A percentile compares a stretch with the other conserved stretches of the same genome.
These are phyloP conservation scores for Trichoderma lentiforme DNA, from an alignment of 2,329 filamentous ascomycete genomes.

Conservation along the genomic window DNA sequence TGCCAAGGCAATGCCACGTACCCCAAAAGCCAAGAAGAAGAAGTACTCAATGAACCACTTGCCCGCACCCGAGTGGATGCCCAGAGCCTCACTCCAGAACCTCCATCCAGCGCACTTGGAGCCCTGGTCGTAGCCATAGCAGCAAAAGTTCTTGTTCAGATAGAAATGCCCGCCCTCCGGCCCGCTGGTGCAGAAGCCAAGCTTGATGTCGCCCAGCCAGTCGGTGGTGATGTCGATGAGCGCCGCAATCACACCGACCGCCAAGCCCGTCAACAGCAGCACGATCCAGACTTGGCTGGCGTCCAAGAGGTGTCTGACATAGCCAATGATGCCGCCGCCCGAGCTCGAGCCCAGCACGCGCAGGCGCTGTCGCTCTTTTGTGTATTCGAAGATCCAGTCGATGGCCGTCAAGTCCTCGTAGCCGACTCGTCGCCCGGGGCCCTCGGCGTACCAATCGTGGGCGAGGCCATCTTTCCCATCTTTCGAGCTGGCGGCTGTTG, in stretches of 20 bases:
- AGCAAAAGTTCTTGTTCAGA: constrained; percentile 87
- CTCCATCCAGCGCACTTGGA: constrained; percentile 84
- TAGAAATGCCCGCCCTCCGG: constrained; percentile 84
- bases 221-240: constrained; percentile 86
- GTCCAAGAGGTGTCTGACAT: constrained; percentile 71
- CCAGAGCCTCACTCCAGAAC: constrained; percentile 74
- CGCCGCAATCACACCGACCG: constrained; percentile 80
- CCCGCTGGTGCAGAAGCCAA: constrained; percentile 75
- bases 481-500: constrained; percentile 35
- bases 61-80: constrained; percentile 62
- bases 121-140: constrained; percentile 81
- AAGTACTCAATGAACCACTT: constrained; percentile 83
- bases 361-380: constrained; percentile 86
- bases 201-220: constrained; percentile 91
- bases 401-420: constrained; percentile 97
- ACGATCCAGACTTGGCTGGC: constrained; percentile 90
- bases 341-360: constrained; percentile 69
- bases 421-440: constrained; percentile 81
- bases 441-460: constrained; percentile 85
- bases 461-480: constrained; percentile 51
- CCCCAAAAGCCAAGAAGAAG: constrained; percentile 81
- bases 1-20: constrained; percentile 40
- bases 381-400: constrained; percentile 99
- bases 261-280: constrained; percentile 77
- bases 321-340: constrained; percentile 67